Percentiles rank a stretch among this genome's conserved stretches.
phyloP scores from a whole-genome alignment of 1,284 basidiomycete species.

The Grifola frondosa region DNA sequence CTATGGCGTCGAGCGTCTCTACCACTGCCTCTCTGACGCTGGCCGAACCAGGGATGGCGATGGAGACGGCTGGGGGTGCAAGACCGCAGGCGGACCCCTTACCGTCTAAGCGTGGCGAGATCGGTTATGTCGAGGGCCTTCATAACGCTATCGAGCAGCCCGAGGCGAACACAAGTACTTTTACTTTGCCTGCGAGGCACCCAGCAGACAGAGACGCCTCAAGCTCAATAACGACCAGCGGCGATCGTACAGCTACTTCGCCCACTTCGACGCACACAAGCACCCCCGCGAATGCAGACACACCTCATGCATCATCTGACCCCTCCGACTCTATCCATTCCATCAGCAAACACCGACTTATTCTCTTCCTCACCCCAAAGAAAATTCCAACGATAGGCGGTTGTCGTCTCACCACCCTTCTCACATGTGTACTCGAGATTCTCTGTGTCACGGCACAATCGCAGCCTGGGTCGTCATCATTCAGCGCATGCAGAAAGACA shows the following conservation, averaged over 20 bases:
- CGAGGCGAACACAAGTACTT: conserved; percentile 12
- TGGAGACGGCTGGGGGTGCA: conserved; percentile 14
- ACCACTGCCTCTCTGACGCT: conserved; percentile 16
- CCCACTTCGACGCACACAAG: conserved; percentile 14
- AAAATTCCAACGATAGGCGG: conserved; percentile 43
- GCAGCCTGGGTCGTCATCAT: conserved; percentile 54
- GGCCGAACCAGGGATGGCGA: conserved; percentile 17
- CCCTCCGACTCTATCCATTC: conserved; percentile 27
- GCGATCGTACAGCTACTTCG: too few species aligned
- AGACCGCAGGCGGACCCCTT: conserved; percentile 58
- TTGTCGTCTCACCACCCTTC: conserved; percentile 46
- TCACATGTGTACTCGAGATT: conserved; percentile 44
- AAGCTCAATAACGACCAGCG: too few species aligned
- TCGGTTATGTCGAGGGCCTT: conserved; percentile 53
- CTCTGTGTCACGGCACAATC: conserved; percentile 48
- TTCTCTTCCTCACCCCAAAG: conserved; percentile 42
- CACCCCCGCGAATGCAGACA: conserved; percentile 14
- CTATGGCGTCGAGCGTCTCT: conserved; percentile 22
- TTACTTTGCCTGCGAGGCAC: conserved; percentile 43
- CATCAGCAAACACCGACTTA: conserved; percentile 33
- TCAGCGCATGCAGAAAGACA: conserved; percentile 23
- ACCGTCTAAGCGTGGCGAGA: conserved; percentile 63
- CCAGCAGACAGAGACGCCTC: conserved; percentile 54
- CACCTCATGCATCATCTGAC: conserved; percentile 18
- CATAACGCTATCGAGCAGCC: conserved; percentile 27